Conservation (phyloP, 345 rosid species). For the Gossypium herbaceum region DNA sequence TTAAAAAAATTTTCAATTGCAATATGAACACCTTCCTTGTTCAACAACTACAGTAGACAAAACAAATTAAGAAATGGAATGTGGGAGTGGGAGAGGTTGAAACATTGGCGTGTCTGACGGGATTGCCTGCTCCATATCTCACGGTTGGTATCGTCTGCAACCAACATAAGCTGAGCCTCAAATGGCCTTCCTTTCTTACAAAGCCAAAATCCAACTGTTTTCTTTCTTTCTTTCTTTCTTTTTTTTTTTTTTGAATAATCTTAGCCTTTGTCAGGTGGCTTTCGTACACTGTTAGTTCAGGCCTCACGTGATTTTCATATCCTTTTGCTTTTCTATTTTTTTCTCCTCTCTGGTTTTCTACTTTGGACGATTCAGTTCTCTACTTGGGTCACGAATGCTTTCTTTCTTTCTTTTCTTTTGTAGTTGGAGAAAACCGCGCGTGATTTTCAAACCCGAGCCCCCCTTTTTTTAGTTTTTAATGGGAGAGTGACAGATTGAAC, state of each 20-base stretch:
- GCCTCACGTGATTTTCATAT: conserved; percentile 11
- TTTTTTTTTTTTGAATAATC: not conserved
- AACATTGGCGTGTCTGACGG: not conserved
- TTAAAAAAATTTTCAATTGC: not conserved
- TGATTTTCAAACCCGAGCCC: conserved; percentile 3
- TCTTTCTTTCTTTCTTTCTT: not conserved
- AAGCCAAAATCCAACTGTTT: not conserved
- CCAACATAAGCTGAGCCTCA: not conserved
- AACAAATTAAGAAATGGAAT: not conserved
- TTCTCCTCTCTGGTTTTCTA: too few relatives aligned
- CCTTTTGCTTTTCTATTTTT: not conserved
- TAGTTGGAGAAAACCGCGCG: not conserved
- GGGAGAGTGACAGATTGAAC: not conserved
- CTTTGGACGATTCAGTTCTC: not conserved
- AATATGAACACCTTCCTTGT: not conserved
- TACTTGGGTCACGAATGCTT: conserved; percentile 1
- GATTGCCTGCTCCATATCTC: not conserved
- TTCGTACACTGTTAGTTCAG: conserved; percentile 3
- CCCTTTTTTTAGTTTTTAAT: not conserved
- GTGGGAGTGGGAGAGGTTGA: not conserved
- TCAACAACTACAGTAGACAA: conserved; percentile 28
- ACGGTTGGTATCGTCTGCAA: conserved; percentile 14
- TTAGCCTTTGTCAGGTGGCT: not conserved
- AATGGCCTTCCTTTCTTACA: not conserved
- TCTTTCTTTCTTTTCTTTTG: not conserved